phyloP scores from a whole-genome alignment of 2,329 filamentous ascomycete genomes.

The Diaporthe sp. region DNA sequence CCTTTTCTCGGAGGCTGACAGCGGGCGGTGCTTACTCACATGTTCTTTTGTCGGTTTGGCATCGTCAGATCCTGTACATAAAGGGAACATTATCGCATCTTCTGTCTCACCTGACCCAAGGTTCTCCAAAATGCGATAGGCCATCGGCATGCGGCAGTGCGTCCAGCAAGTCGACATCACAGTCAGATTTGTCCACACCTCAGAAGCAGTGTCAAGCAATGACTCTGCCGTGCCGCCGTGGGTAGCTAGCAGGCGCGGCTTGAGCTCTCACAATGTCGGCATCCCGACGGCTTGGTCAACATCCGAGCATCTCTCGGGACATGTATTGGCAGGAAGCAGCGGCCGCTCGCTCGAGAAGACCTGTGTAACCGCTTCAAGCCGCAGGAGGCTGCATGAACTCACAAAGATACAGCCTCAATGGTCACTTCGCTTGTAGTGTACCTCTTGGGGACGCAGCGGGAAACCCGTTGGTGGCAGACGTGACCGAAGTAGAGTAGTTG shows the following conservation, averaged over 20 bases:
- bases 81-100: constrained; percentile 13
- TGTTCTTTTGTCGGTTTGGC: background rate
- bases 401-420: constrained; percentile 2
- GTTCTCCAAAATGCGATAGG: background rate
- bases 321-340: constrained; percentile 7
- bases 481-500: background rate
- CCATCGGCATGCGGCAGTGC: background rate
- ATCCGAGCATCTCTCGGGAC: constrained; percentile 6
- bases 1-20: constrained; percentile 19
- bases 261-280: constrained; percentile 16
- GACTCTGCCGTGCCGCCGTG: background rate
- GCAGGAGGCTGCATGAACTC: constrained; percentile 5
- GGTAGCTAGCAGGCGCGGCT: background rate
- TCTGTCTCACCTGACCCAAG: constrained; percentile 28
- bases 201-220: background rate
- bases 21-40: constrained; percentile 9
- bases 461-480: background rate
- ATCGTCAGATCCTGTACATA: constrained; percentile 20
- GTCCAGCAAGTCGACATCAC: background rate
- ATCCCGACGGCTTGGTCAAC: constrained; percentile 7
- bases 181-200: constrained; percentile 11
- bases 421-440: background rate
- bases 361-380: constrained; percentile 26
- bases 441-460: constrained; percentile 8
- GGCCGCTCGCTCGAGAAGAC: constrained; percentile 21